Percentiles rank a stretch among this genome's conserved stretches.
These are phyloP conservation scores for Myxozyma nipponensis DNA, from an alignment of 805 yeast species.

Conservation along the genomic window DNA sequence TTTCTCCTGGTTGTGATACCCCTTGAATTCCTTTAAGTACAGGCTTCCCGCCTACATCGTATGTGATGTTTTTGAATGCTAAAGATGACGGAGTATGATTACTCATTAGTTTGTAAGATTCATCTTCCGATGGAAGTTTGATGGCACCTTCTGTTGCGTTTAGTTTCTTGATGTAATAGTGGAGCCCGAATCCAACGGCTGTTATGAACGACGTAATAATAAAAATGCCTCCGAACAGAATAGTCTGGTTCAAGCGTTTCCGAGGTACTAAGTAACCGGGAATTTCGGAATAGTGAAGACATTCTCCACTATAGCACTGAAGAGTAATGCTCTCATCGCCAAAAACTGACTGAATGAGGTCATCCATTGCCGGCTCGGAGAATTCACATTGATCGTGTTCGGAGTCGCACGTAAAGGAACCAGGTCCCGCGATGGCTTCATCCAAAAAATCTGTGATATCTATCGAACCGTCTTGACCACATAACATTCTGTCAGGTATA, in stretches of 20 bases:
- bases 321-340: slow-evolving; percentile 91
- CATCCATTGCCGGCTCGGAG: slow-evolving; percentile 95
- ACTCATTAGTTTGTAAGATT: slow-evolving; percentile 48
- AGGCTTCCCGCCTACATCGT: slow-evolving; percentile 49
- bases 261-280: slow-evolving; percentile 83
- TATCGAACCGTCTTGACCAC: slow-evolving; percentile 91
- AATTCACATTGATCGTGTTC: slow-evolving; percentile 62
- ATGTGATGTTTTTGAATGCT: slow-evolving; percentile 69
- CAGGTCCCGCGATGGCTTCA: slow-evolving; percentile 90
- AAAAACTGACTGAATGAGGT: slow-evolving; percentile 79
- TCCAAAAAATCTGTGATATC: slow-evolving; percentile 85
- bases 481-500: slow-evolving; percentile 85
- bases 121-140: slow-evolving; percentile 39
- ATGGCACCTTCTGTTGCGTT: slow-evolving; percentile 11
- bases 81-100: slow-evolving; percentile 64
- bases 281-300: slow-evolving; percentile 84
- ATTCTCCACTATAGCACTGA: slow-evolving; percentile 80
- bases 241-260: slow-evolving; percentile 32
- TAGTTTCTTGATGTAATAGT: slow-evolving; percentile 10
- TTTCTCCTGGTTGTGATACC: slow-evolving; percentile 76
- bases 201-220: slow-evolving; percentile 21
- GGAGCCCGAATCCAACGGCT: slow-evolving; percentile 28
- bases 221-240: slow-evolving; percentile 16
- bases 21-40: slow-evolving; percentile 71
- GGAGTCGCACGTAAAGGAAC: slow-evolving; percentile 79